phyloP scores from a whole-genome alignment of 2,329 filamentous ascomycete species.

The Didymosphaeria variabile region DNA sequence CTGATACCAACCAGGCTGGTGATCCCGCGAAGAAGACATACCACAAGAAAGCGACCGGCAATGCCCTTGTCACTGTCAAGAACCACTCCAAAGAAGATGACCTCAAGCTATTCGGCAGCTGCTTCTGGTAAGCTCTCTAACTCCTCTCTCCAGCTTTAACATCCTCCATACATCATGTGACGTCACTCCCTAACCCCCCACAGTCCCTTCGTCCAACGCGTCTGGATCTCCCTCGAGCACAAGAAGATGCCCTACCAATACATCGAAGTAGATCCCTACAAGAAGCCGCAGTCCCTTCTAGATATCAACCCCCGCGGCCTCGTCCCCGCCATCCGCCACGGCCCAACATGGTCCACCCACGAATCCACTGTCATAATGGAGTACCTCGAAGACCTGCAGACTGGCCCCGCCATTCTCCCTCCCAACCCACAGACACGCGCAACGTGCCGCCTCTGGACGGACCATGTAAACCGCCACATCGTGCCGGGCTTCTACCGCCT shows the following conservation, averaged over 20 bases:
- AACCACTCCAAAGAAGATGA: constrained; percentile 75
- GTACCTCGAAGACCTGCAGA: constrained; percentile 82
- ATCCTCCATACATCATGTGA: constrained; percentile 16
- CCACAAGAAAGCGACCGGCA: constrained; percentile 76
- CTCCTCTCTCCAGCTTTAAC: neutral
- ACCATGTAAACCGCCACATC: constrained; percentile 81
- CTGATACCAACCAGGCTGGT: constrained; percentile 57
- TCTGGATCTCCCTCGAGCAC: constrained; percentile 87
- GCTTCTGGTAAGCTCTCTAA: constrained; percentile 73
- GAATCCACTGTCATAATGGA: constrained; percentile 85
- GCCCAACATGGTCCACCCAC: constrained; percentile 78
- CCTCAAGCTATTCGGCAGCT: constrained; percentile 81
- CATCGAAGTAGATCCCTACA: constrained; percentile 83
- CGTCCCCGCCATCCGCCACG: constrained; percentile 79
- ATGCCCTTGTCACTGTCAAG: constrained; percentile 73
- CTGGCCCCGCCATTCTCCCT: constrained; percentile 70
- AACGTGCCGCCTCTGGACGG: constrained; percentile 79
- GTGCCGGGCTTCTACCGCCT: constrained; percentile 80
- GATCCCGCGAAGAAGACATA: constrained; percentile 70
- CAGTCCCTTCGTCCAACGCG: constrained; percentile 84
- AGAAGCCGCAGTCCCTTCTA: constrained; percentile 73
- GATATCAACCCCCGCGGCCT: constrained; percentile 79
- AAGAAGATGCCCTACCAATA: constrained; percentile 85
- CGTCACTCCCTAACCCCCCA: constrained; percentile 16
- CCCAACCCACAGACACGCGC: constrained; percentile 73